A percentile compares a stretch with the other conserved stretches of the same genome.
Conservation (phyloP, 2,329 filamentous ascomycete species). For the Calonectria naviculata region DNA sequence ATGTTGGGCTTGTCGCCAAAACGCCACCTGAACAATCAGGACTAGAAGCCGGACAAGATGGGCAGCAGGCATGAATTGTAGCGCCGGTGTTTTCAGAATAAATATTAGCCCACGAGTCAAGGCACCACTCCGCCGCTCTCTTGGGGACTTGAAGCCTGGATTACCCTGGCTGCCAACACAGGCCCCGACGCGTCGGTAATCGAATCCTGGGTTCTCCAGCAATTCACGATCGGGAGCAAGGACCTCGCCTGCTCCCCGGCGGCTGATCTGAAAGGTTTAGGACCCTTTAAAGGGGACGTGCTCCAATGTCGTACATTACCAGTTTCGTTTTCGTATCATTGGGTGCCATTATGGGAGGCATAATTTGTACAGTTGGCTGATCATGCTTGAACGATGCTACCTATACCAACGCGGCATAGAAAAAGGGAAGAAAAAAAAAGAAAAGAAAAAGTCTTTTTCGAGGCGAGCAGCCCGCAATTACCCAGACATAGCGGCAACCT, state of each 20-base stretch:
- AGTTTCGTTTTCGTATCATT: neutral
- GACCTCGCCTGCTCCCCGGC: constrained; percentile 34
- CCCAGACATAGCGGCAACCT: neutral
- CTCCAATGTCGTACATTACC: constrained; percentile 10
- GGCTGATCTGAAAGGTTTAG: constrained; percentile 31
- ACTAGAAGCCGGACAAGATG: neutral
- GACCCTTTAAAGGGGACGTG: constrained; percentile 16
- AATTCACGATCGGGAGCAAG: constrained; percentile 29
- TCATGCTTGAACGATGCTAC: constrained; percentile 1
- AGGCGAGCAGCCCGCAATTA: constrained; percentile 5
- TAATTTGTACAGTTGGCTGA: neutral
- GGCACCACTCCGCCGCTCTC: neutral
- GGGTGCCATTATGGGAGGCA: neutral
- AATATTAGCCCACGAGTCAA: neutral
- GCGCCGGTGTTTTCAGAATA: neutral
- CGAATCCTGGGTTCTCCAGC: constrained; percentile 17
- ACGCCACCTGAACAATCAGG: neutral
- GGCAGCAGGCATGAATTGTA: neutral
- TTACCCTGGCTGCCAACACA: constrained; percentile 17
- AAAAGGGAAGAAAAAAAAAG: neutral
- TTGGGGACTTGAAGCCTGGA: constrained; percentile 9
- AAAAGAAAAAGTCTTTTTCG: neutral
- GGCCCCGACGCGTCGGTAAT: constrained; percentile 15
- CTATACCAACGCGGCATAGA: neutral
- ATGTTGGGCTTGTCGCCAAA: neutral